Base-by-base conservation (phyloP, 768 basidiomycete genomes). In the Macrocybe gigantea region DNA sequence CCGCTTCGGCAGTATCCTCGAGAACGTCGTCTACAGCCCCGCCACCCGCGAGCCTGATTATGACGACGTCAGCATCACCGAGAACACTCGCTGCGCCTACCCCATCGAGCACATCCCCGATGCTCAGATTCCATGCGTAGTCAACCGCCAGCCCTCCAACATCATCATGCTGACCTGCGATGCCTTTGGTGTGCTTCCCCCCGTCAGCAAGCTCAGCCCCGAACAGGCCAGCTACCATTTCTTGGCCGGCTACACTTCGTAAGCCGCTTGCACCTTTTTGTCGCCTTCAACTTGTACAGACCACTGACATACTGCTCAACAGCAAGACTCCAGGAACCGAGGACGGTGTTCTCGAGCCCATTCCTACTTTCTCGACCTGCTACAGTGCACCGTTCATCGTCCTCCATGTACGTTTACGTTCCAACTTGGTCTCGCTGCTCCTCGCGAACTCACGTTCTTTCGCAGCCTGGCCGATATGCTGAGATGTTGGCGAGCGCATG, bases 341-440 rank as follows among this genome's bases (percentile, higher is more conserved):
- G 64, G 95, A 97, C 60, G 95, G 95, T 63, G 89, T 99, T 30
- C 78, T 96, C 39, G 96, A 99, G 66, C 96, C 96, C 50, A 94
- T 95, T 53, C 96, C 96, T 15, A 98, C 96, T 37, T 99, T 99
- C 81, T 96, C 93, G 13, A 97, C 94, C 32, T 98, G 96, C 70
- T 99, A 97, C 80, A 89, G 88, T 56, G 93, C 94, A 37, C 96
- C 96, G n/a, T 98, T 99, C 80, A 97, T 99, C 64, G 86, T 97
- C 56, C 88, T 96, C 48, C 95, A 96, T 69, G 83, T 85, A 62
- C 36, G 82, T 68, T 32, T 10, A 10, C 22, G n/a, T 22, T 13
- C 33, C 38, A 47, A 49, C 38, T 33, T 45, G 6, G 45, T 39
- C 31, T 42, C 33, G 48, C 12, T 33, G 5, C 11, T 15, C 31